phyloP scores from a whole-genome alignment of 129 eudicot species.

The Tanacetum coccineum region DNA sequence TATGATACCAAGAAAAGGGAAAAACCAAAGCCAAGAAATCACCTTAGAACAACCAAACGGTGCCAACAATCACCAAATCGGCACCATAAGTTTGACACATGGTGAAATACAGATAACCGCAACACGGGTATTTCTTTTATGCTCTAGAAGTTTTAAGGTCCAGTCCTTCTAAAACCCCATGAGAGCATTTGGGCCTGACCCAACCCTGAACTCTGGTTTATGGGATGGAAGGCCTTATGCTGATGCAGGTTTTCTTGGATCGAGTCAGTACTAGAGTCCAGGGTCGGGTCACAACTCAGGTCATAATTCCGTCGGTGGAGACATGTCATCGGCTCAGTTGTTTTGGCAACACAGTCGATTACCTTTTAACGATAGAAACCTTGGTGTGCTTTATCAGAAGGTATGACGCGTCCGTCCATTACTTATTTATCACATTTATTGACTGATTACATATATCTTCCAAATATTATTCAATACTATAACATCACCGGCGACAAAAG shows the following conservation, averaged over 20 bases:
- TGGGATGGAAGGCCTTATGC: slow-evolving; percentile 35
- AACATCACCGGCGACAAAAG: too few relatives aligned
- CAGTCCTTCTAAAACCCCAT: slow-evolving; percentile 61
- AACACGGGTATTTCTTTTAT: slow-evolving; percentile 36
- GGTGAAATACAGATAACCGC: slow-evolving; percentile 44
- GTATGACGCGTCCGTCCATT: too few relatives aligned
- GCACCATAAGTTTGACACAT: slow-evolving; percentile 33
- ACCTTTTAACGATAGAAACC: too few relatives aligned
- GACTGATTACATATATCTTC: too few relatives aligned
- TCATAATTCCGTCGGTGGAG: slow-evolving; percentile 56
- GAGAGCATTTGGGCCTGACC: slow-evolving; percentile 36
- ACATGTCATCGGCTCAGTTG: too few relatives aligned
- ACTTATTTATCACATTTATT: too few relatives aligned
- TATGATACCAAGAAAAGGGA: slow-evolving; percentile 33
- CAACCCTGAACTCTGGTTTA: slow-evolving; percentile 32
- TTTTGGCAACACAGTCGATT: too few relatives aligned
- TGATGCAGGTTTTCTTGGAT: slow-evolving; percentile 34
- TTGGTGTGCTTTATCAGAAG: too few relatives aligned
- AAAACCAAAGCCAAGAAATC: slow-evolving; percentile 28
- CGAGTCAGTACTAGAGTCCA: slow-evolving; percentile 59
- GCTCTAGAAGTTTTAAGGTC: slow-evolving; percentile 59
- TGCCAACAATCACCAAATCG: slow-evolving; percentile 34
- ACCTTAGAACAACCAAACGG: slow-evolving; percentile 28
- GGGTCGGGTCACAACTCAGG: slow-evolving; percentile 64
- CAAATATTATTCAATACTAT: too few relatives aligned